phyloP scores from a whole-genome alignment of 805 yeast genomes.

The Candida bentonensis region DNA sequence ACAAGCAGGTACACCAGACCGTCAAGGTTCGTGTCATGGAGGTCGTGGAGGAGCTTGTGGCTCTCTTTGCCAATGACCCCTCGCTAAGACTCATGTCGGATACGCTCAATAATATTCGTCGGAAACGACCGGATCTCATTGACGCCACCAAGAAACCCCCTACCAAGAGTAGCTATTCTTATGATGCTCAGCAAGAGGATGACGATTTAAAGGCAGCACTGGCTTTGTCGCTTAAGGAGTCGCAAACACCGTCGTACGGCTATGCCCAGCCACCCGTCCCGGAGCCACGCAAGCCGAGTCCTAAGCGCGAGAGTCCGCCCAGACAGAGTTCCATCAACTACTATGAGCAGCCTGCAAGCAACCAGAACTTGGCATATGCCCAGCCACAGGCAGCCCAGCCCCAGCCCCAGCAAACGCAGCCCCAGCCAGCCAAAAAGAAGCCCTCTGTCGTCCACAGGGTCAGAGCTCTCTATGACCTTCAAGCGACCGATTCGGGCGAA shows the following conservation, averaged over 20 bases:
- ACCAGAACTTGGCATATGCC: neutral
- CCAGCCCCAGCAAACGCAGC: conserved; percentile 12
- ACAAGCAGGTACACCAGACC: conserved; percentile 43
- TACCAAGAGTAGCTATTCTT: conserved; percentile 22
- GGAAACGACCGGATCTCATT: conserved; percentile 25
- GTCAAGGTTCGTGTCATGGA: conserved; percentile 56
- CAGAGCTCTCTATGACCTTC: conserved; percentile 70
- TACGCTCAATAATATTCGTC: conserved; percentile 37
- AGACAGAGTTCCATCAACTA: neutral
- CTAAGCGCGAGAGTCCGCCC: neutral
- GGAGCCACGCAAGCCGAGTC: no score
- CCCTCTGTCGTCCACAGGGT: conserved; percentile 42
- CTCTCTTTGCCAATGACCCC: conserved; percentile 59
- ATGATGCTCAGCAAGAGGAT: conserved; percentile 47
- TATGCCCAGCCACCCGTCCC: conserved; percentile 5
- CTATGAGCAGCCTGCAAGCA: neutral
- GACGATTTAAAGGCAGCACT: conserved; percentile 61
- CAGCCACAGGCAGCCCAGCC: conserved; percentile 4
- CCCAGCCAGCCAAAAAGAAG: conserved; percentile 4
- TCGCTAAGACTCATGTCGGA: conserved; percentile 57
- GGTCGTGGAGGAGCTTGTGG: conserved; percentile 50
- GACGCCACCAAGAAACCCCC: conserved; percentile 42
- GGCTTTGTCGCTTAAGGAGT: conserved; percentile 11
- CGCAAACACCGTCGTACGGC: conserved; percentile 5
- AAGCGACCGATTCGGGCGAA: conserved; percentile 72